Conservation (phyloP, 2,329 filamentous ascomycete genomes). For the Pseudogymnoascus sp. region DNA sequence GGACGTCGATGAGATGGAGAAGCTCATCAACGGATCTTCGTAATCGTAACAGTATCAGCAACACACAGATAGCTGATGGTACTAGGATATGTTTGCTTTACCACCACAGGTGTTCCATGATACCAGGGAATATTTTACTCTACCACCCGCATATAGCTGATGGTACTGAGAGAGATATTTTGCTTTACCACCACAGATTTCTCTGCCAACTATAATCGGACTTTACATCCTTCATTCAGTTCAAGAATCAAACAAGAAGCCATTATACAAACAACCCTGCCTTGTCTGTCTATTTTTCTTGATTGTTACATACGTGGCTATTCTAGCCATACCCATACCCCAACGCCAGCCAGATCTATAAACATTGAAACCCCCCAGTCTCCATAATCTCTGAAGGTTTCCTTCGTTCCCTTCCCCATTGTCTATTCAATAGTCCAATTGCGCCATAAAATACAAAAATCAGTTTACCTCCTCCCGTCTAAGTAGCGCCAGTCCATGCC, state of each 20-base stretch:
- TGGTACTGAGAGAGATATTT: background rate
- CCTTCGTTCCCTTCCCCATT: background rate
- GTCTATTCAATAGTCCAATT: background rate
- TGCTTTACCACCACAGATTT: background rate
- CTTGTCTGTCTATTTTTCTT: background rate
- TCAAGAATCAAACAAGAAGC: background rate
- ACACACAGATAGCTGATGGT: background rate
- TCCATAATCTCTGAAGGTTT: background rate
- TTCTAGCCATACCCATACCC: background rate
- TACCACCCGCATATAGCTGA: background rate
- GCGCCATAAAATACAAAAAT: background rate
- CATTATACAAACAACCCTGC: too few relatives aligned
- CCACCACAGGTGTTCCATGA: background rate
- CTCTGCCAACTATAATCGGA: background rate
- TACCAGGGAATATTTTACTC: background rate
- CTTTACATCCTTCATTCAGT: background rate
- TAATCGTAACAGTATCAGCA: background rate
- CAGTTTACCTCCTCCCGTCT: background rate
- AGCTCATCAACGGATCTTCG: slow-evolving; percentile 20
- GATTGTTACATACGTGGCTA: background rate
- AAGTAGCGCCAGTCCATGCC: background rate
- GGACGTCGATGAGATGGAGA: slow-evolving; percentile 54
- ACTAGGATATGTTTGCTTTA: background rate
- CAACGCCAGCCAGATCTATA: background rate
- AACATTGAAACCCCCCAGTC: background rate